Base-by-base conservation (phyloP, 129 eudicot genomes). In the Tanacetum coccineum region DNA sequence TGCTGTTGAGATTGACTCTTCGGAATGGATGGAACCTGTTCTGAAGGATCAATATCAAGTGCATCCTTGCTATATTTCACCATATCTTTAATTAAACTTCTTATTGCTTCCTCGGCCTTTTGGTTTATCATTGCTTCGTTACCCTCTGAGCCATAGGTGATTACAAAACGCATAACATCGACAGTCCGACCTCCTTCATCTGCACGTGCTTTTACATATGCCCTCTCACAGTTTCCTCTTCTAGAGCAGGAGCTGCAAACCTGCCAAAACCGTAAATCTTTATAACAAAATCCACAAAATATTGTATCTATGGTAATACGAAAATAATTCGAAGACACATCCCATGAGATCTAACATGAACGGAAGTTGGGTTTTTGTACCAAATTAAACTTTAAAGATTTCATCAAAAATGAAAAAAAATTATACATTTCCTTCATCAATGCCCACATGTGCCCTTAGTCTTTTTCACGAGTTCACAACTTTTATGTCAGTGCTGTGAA, bases 381-480 rank as follows among this genome's bases (percentile, higher is more conserved):
- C 25, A 22, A 22, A 22, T 22, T 22, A 22, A 22, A 22, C 25
- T 22, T 22, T 22, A 2, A 22, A 22, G 25, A 22, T 22, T 22
- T 22, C 25, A 4, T 54, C 57, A 11, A 51, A 21, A n/a, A n/a
- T n/a, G n/a, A n/a, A 36, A 46, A 49, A 7, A 20, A 53, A 12
- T 67, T 88, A 64, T 82, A 87, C 97, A 80, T 85, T 84, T 84
- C 84, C 89, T 77, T 90, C 97, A 64, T 87, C 83, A 4, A 90
- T 59, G 44, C 84, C 80, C 6, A 84, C 70, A 62, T 76, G 82
- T 64, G 85, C 89, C 80, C 92, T 80, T 50, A 90, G 71, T 63
- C 97, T 92, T 79, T 90, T 90, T 59, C 87, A 92, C 2, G 95
- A 87, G 81, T 90, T 90, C 66, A 87, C 92, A 73, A 90, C 91